Evolutionary conservation across 1,139 yeast genomes (phyloP).

Genomic region (Kluyveromyces sp.): DNA sequence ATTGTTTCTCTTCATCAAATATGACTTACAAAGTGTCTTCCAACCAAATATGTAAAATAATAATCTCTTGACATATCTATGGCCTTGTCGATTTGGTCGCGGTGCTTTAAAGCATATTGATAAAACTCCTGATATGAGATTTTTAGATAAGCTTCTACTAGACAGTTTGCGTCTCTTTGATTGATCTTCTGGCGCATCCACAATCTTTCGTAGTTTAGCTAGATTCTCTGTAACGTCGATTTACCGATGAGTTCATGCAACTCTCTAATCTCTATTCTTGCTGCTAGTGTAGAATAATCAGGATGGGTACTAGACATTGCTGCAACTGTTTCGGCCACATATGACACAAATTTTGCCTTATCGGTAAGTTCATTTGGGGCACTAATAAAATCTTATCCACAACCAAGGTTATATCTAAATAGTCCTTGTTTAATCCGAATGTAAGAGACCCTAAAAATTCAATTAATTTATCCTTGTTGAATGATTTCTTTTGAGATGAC

Average conservation of each 20-base stretch:
- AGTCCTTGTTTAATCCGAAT: slow-evolving; percentile 46
- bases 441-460: slow-evolving; percentile 7
- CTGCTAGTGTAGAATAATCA: slow-evolving; percentile 90
- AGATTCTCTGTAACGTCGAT: slow-evolving; percentile 12
- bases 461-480: slow-evolving; percentile 2
- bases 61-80: slow-evolving; percentile 76
- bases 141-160: slow-evolving; percentile 51
- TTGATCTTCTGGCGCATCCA: background rate
- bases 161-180: slow-evolving; percentile 47
- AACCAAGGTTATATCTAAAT: slow-evolving; percentile 53
- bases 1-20: slow-evolving; percentile 50
- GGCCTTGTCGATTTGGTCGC: slow-evolving; percentile 64
- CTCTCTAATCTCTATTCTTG: slow-evolving; percentile 87
- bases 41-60: slow-evolving; percentile 73
- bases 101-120: slow-evolving; percentile 50
- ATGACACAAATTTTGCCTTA: slow-evolving; percentile 73
- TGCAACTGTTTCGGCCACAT: slow-evolving; percentile 96
- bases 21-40: slow-evolving; percentile 79
- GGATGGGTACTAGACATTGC: slow-evolving; percentile 96
- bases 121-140: slow-evolving; percentile 67
- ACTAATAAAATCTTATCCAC: slow-evolving; percentile 51
- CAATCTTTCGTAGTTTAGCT: slow-evolving; percentile 6
- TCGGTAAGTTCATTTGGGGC: slow-evolving; percentile 66
- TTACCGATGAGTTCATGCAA: slow-evolving; percentile 61
- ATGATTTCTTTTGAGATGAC: background rate